Evolutionary conservation across 2,329 filamentous ascomycete genomes (phyloP), one percentile per base, ranked within the genome.

Genomic region (Ophiostoma ulmi): DNA sequence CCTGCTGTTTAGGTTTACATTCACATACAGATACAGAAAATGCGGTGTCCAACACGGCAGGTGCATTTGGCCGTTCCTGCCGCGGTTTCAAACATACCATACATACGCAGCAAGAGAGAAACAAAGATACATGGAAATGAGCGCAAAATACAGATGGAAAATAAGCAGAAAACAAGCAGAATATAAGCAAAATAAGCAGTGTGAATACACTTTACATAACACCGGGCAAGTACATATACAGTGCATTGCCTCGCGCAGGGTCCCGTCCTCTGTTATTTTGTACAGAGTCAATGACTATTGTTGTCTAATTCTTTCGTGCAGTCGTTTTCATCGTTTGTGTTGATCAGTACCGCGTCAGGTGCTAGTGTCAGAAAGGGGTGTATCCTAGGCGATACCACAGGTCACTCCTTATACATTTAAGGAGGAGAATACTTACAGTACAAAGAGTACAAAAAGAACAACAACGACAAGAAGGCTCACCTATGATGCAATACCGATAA

Each of bases 401-500:
- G 58, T 36, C 5, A 35, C 22, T 35, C n/a, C 26, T 65, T 5
- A 22, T 8, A 36, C 10, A 26, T 41, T 10, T n/a, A 13, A 11
- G 20, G 1, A 11, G 20, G 31, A 36, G 58, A 17, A 20, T 63
- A 63, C 58, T 63, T 63, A 11, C 14, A 35, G 36, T 65, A 65
- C 63, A 65, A 36, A 31, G 13, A 20, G 17, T 2, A 5, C 20
- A 38, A 39, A 64, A n/a, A 64, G 61, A 39, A 38, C 61, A 48
- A 64, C 31, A 65, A 38, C 36, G 63, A 38, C 61, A 48, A 64
- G 58, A 65, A 38, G 63, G 63, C 58, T 63, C 61, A 65, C 63
- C 63, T 65, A 65, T 65, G 63, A 65, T 65, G 63, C 63, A 65
- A 65, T 65, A 65, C 63, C 63, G 63, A 65, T 20, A 65, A 20